A percentile compares a stretch with the other conserved stretches of the same genome.
Evolutionary conservation across 768 basidiomycete species (phyloP).

Genomic region (Boletus insuetus): DNA sequence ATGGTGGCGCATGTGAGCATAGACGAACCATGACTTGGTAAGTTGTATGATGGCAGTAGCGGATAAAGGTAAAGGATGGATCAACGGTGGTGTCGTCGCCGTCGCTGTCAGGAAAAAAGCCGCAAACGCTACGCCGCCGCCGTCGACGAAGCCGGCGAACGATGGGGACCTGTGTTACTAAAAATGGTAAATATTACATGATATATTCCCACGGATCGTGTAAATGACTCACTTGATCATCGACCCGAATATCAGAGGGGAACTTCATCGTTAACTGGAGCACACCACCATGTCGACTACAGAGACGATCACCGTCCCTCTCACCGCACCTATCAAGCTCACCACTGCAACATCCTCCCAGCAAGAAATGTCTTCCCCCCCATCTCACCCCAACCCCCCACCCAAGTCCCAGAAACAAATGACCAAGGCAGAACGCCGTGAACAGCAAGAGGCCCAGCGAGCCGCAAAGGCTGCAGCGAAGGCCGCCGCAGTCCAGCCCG

Average conservation of each 20-base stretch:
- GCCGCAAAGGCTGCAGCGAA: conserved; percentile 66
- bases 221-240: conserved; percentile 15
- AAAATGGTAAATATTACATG: conserved; percentile 14
- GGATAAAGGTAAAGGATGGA: background rate
- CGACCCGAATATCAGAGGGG: background rate
- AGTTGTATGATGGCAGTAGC: background rate
- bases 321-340: conserved; percentile 19
- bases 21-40: conserved; percentile 21
- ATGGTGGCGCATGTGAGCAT: background rate
- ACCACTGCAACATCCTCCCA: background rate
- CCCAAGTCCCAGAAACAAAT: conserved; percentile 62
- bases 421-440: conserved; percentile 78
- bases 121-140: background rate
- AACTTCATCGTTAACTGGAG: background rate
- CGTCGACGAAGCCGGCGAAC: conserved; percentile 1
- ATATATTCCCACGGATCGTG: conserved; percentile 16
- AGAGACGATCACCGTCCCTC: conserved; percentile 12
- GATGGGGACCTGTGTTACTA: conserved; percentile 3
- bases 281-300: conserved; percentile 25
- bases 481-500: conserved; percentile 26
- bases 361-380: conserved; percentile 3
- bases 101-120: background rate
- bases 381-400: conserved; percentile 8
- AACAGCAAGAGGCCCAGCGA: conserved; percentile 75
- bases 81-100: background rate